Base-by-base conservation (phyloP, 345 rosid species). In the Gossypioides kirkii region DNA sequence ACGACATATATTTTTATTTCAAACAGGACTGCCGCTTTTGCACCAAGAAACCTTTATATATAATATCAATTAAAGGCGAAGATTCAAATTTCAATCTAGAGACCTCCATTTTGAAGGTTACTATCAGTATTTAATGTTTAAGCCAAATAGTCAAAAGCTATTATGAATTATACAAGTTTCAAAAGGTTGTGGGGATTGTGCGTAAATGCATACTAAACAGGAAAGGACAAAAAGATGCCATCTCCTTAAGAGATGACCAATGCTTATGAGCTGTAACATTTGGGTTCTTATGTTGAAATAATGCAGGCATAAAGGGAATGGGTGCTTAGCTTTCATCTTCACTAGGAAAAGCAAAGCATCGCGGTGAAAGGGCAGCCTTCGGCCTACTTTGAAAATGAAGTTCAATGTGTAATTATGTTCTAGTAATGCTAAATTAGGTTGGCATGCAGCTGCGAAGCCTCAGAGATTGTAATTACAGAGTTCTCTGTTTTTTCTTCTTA, bases 241-340 rank as follows among this genome's bases (percentile, higher is more conserved):
- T 5, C 38, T 32, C 38, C 4, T 32, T 0, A 32, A 32, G 38
- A 59, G 8, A 59, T 12, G 41, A 16, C 9, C 10, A 26, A 2
- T 36, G 46, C 17, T 61, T 61, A 9, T 61, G 23, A 62, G 25
- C 16, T 14, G 50, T 77, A 25, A 77, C 32, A 50, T 46, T 55
- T 32, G n/a, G 11, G 1, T 46, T 64, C 16, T 49, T 28, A 60
- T 20, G 50, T 54, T 59, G 18, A 62, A 75, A 25, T 25, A 23
- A 12, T 43, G 85, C 90, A 91, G 94, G 83, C 58, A 75, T 53
- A 75, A 9, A 73, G 73, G 70, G 6, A 71, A 64, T 2, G 81
- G 88, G 70, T 91, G 97, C 86, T 87, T 87, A 52, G 41, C 81
- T 65, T 85, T 85, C 76, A 76, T 88, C 59, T 36, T 82, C 74